phyloP scores from a whole-genome alignment of 805 yeast genomes.

The Cyberlindnera amylophila region DNA sequence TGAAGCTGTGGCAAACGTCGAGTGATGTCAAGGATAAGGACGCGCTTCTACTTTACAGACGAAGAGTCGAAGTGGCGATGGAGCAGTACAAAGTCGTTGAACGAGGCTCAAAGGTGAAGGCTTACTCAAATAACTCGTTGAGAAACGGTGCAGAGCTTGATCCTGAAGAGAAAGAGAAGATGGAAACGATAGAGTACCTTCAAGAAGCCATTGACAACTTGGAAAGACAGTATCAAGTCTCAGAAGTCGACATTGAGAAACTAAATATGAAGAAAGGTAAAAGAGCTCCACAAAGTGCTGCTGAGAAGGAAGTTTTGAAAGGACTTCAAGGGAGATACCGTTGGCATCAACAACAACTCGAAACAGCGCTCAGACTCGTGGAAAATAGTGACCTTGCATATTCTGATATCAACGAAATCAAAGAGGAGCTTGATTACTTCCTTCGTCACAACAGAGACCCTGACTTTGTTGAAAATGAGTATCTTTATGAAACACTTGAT shows the following conservation, averaged over 20 bases:
- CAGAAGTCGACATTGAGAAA: slow-evolving; percentile 68
- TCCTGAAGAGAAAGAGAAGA: slow-evolving; percentile 76
- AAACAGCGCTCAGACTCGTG: slow-evolving; percentile 66
- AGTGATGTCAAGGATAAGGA: slow-evolving; percentile 88
- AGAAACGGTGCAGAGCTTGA: slow-evolving; percentile 51
- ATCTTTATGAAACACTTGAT: slow-evolving; percentile 81
- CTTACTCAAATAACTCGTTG: slow-evolving; percentile 87
- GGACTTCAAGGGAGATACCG: slow-evolving; percentile 66
- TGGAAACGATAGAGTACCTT: slow-evolving; percentile 66
- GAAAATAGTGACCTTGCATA: slow-evolving; percentile 80
- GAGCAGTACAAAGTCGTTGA: slow-evolving; percentile 94
- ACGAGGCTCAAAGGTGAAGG: slow-evolving; percentile 87
- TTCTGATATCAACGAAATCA: slow-evolving; percentile 67
- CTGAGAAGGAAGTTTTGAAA: slow-evolving; percentile 58
- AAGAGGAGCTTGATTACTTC: slow-evolving; percentile 87
- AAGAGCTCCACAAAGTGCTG: slow-evolving; percentile 43
- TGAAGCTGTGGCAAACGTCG: slow-evolving; percentile 89
- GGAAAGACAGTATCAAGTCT: slow-evolving; percentile 69
- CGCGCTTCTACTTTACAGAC: slow-evolving; percentile 69
- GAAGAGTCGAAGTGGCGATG: slow-evolving; percentile 75
- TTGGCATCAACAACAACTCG: slow-evolving; percentile 76
- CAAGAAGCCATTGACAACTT: slow-evolving; percentile 73
- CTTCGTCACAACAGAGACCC: slow-evolving; percentile 89
- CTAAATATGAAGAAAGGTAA: slow-evolving; percentile 54
- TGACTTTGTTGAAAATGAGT: slow-evolving; percentile 91